Conservation (phyloP, 495 filamentous ascomycete species). For the Talaromyces borbonicus region DNA sequence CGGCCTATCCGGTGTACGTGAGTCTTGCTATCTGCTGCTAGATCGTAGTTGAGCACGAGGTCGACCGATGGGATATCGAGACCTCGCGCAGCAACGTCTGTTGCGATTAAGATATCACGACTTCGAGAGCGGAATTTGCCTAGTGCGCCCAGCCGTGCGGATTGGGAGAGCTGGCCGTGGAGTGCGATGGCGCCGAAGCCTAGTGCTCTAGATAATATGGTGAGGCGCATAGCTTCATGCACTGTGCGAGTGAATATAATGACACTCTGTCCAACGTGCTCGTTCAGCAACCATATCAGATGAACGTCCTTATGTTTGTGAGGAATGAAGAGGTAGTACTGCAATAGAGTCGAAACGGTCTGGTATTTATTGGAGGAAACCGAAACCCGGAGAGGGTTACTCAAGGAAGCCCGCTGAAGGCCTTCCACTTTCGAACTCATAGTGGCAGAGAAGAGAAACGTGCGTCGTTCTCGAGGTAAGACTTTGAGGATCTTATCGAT, state of each 20-base stretch:
- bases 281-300: constrained; percentile 75
- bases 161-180: constrained; percentile 83
- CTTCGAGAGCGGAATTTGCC: constrained; percentile 73
- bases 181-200: constrained; percentile 83
- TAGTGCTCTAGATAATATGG: constrained; percentile 69
- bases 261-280: constrained; percentile 67
- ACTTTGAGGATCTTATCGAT: constrained; percentile 90
- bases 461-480: constrained; percentile 65
- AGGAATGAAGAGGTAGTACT: constrained; percentile 76
- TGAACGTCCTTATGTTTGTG: constrained; percentile 88
- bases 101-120: constrained; percentile 84
- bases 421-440: constrained; percentile 88
- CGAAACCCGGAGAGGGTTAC: constrained; percentile 60
- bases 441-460: constrained; percentile 90
- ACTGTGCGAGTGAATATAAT: constrained; percentile 95
- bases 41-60: constrained; percentile 67
- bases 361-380: constrained; percentile 76
- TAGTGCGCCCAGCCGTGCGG: constrained; percentile 69
- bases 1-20: constrained; percentile 82
- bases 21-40: constrained; percentile 66
- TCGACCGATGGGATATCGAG: constrained; percentile 78
- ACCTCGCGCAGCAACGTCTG: constrained; percentile 87
- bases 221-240: constrained; percentile 75
- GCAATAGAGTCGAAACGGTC: constrained; percentile 75
- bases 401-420: constrained; percentile 77